phyloP scores from a whole-genome alignment of 108 stramenopile species.

The Cafeteria roenbergensis region DNA sequence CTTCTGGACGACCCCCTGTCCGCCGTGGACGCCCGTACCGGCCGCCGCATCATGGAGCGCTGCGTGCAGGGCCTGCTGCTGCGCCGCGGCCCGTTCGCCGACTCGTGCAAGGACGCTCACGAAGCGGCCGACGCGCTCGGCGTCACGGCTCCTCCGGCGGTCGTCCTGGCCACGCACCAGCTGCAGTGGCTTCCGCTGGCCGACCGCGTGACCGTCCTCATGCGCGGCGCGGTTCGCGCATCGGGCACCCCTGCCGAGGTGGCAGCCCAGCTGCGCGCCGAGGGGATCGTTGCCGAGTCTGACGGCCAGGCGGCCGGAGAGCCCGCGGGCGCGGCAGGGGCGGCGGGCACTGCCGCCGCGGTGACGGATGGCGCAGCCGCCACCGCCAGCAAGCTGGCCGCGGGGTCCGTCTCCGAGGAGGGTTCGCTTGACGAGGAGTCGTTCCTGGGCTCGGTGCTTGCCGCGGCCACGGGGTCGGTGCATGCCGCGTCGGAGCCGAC shows the following conservation, averaged over 20 bases:
- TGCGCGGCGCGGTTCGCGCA: slow-evolving; percentile 36
- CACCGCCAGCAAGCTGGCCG: not conserved
- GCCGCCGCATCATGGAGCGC: slow-evolving; percentile 53
- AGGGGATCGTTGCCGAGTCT: not conserved
- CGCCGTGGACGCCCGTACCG: slow-evolving; percentile 77
- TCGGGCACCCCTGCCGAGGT: not conserved
- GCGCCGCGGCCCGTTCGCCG: no score
- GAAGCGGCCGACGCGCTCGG: slow-evolving; percentile 10
- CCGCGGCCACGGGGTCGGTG: no score
- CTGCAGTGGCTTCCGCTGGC: slow-evolving; percentile 60
- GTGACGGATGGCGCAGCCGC: not conserved
- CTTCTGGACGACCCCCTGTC: slow-evolving; percentile 74
- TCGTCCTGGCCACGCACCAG: slow-evolving; percentile 73
- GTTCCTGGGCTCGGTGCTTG: no score
- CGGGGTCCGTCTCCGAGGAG: no score
- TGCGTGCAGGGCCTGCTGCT: slow-evolving; percentile 10
- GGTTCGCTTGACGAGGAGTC: no score
- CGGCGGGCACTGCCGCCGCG: not conserved
- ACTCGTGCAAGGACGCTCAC: no score
- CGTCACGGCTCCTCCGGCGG: slow-evolving; percentile 43
- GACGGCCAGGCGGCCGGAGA: not conserved
- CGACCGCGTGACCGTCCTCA: slow-evolving; percentile 55
- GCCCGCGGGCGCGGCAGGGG: not conserved
- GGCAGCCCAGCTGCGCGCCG: not conserved
- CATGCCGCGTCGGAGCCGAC: not conserved